phyloP scores from a whole-genome alignment of 768 basidiomycete genomes.

The Amanita pseudoporphyria region DNA sequence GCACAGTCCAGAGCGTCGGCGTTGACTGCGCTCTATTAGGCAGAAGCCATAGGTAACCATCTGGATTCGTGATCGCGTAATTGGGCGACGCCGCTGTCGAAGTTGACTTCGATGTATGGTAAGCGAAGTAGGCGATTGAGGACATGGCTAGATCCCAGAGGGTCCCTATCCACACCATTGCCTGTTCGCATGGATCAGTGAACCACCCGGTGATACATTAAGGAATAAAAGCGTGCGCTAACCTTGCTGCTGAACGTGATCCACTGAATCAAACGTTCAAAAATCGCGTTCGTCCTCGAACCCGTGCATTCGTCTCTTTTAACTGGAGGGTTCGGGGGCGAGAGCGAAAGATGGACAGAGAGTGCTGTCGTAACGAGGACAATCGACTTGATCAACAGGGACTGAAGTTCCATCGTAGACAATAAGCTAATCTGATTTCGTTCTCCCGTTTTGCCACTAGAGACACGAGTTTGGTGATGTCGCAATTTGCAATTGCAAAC shows the following conservation, averaged over 20 bases:
- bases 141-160: conserved; percentile 12
- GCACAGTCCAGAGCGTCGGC: conserved; percentile 11
- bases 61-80: conserved; percentile 4
- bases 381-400: conserved; percentile 13
- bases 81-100: background rate
- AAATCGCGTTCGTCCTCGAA: conserved; percentile 22
- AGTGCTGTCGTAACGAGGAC: conserved; percentile 20
- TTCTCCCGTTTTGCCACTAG: background rate
- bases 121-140: conserved; percentile 4
- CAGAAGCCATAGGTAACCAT: conserved; percentile 4
- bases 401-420: background rate
- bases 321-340: conserved; percentile 30
- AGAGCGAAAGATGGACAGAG: conserved; percentile 27
- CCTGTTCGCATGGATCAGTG: conserved; percentile 10
- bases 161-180: conserved; percentile 21
- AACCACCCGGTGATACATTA: conserved; percentile 3
- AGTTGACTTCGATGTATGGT: background rate
- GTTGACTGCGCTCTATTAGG: conserved; percentile 4
- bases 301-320: conserved; percentile 23
- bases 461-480: background rate
- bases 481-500: conserved; percentile 4
- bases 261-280: conserved; percentile 26
- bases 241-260: conserved; percentile 30
- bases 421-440: background rate
- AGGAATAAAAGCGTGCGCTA: conserved; percentile 1